Conservation (phyloP, 805 yeast species). For the Scheffersomyces spartinae region DNA sequence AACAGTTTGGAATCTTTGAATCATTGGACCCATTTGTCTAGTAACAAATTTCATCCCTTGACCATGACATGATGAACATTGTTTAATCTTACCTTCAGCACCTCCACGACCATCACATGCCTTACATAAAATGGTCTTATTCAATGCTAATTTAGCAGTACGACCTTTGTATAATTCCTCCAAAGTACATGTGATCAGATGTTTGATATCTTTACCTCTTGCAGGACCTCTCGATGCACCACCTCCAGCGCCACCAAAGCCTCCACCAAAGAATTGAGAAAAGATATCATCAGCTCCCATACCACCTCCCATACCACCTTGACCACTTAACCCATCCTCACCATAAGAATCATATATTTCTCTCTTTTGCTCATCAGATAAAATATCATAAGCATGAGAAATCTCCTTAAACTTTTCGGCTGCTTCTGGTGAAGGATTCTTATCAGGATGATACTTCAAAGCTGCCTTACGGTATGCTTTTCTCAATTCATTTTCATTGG, state of each 20-base stretch:
- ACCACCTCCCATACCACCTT: conserved; percentile 53
- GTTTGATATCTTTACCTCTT: conserved; percentile 85
- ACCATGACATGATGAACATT: conserved; percentile 83
- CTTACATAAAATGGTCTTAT: conserved; percentile 82
- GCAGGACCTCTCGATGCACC: conserved; percentile 74
- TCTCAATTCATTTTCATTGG: conserved; percentile 61
- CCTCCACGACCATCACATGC: conserved; percentile 95
- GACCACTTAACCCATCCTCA: conserved; percentile 78
- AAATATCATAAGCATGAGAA: conserved; percentile 78
- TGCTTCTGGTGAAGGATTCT: conserved; percentile 77
- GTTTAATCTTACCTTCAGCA: conserved; percentile 78
- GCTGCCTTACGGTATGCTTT: conserved; percentile 79
- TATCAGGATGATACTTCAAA: conserved; percentile 74
- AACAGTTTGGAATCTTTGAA: conserved; percentile 91
- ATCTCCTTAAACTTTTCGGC: conserved; percentile 92
- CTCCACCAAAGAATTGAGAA: conserved; percentile 73
- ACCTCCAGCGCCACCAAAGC: conserved; percentile 49
- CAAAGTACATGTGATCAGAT: conserved; percentile 70
- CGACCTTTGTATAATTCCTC: conserved; percentile 94
- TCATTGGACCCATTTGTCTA: conserved; percentile 99
- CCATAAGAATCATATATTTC: conserved; percentile 83
- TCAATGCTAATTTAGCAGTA: conserved; percentile 85
- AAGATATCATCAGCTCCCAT: conserved; percentile 64
- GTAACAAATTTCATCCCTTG: conserved; percentile 84
- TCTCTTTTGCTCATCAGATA: conserved; percentile 82